A percentile compares a stretch with the other conserved stretches of the same genome.
phyloP scores from a whole-genome alignment of 2,329 filamentous ascomycete species.

The Fusarium domesticum region DNA sequence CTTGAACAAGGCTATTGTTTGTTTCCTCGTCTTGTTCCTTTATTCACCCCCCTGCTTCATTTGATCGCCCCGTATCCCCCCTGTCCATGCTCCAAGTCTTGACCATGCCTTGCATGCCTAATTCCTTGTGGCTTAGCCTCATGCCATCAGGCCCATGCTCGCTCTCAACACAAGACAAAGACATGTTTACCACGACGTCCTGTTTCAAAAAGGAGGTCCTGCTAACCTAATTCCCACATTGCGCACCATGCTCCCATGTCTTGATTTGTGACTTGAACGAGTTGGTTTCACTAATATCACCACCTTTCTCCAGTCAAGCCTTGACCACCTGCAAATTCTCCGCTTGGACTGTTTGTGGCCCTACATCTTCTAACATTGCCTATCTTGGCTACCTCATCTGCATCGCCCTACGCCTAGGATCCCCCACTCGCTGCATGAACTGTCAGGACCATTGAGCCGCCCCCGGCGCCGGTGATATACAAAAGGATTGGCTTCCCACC shows the following conservation, averaged over 20 bases:
- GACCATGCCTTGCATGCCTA: constrained; percentile 27
- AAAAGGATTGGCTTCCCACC: constrained; percentile 31
- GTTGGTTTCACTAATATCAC: constrained; percentile 29
- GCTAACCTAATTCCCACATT: neutral
- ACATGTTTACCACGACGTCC: constrained; percentile 13
- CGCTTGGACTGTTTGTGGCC: constrained; percentile 26
- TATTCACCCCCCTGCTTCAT: constrained; percentile 21
- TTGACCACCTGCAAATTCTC: constrained; percentile 29
- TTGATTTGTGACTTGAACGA: constrained; percentile 27
- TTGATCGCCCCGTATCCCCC: constrained; percentile 31
- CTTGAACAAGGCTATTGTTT: constrained; percentile 25
- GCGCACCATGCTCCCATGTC: constrained; percentile 25
- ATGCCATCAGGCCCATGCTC: constrained; percentile 32
- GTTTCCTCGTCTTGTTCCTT: constrained; percentile 29
- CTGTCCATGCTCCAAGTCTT: constrained; percentile 17
- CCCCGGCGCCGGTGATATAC: constrained; percentile 32
- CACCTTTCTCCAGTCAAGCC: constrained; percentile 27
- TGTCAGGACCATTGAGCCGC: constrained; percentile 24
- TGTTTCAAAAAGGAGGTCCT: constrained; percentile 15
- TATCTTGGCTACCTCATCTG: constrained; percentile 39
- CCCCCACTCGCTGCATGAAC: constrained; percentile 20
- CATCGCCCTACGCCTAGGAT: constrained; percentile 31
- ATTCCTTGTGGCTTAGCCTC: constrained; percentile 28
- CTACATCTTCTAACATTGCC: constrained; percentile 37
- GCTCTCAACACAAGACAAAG: constrained; percentile 25